Conservation (phyloP, 371 early-diverging fungal species). For the Blakeslea trispora region DNA sequence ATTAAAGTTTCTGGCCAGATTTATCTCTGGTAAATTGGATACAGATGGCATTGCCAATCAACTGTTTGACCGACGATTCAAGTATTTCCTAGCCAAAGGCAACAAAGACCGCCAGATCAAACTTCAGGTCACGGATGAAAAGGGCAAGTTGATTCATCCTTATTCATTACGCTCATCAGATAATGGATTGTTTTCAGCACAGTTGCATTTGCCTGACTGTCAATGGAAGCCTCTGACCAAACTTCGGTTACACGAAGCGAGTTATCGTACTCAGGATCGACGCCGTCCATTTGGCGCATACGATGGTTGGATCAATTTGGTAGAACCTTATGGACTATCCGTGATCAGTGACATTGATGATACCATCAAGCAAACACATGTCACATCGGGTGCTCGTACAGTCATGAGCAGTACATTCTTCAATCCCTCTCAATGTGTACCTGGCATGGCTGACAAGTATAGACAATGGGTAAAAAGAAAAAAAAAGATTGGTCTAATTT, state of each 20-base stretch:
- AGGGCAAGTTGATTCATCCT: too few species aligned
- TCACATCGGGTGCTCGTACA: constrained; percentile 64
- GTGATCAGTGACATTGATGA: constrained; percentile 89
- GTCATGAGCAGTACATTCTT: constrained; percentile 74
- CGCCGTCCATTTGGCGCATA: constrained; percentile 19
- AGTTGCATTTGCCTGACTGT: too few species aligned
- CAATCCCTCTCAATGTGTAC: constrained; percentile 53
- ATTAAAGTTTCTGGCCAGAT: constrained; percentile 34
- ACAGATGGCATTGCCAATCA: too few species aligned
- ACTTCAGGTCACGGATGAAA: too few species aligned
- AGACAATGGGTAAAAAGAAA: constrained; percentile 58
- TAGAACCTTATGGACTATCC: constrained; percentile 67
- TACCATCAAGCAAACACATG: constrained; percentile 82
- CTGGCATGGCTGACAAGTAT: constrained; percentile 76
- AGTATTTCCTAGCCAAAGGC: constrained; percentile 44
- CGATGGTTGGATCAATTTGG: constrained; percentile 47
- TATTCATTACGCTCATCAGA: too few species aligned
- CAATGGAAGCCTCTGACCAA: too few species aligned
- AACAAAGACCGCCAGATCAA: constrained; percentile 32
- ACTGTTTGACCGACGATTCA: constrained; percentile 42
- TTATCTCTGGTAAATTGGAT: constrained; percentile 29
- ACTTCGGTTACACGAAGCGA: not conserved
- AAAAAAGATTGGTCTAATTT: too few species aligned
- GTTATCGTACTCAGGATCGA: too few species aligned
- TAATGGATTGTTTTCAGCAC: too few species aligned